Evolutionary conservation across 352 stramenopile genomes (phyloP), one percentile per base, ranked within the genome.

Genomic region (Plasmopara muralis): DNA sequence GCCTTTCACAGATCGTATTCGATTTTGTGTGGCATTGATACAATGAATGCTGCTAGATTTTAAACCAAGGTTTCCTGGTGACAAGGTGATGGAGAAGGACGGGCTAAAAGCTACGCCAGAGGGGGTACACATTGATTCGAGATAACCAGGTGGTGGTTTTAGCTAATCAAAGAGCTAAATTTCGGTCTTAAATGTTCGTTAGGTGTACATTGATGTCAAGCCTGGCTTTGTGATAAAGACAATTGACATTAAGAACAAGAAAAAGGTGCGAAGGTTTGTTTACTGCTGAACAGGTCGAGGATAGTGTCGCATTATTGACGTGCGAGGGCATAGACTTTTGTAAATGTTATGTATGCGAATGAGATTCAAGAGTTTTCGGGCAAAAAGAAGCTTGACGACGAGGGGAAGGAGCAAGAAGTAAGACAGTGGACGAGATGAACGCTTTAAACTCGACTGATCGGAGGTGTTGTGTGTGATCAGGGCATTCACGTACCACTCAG

Each of bases 211-310:
- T 49, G 64, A 88, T 50, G 79, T 90, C n/a, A 59, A 69, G 20
- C 72, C 82, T 37, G 82, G 79, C 13, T 92, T 92, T 33, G 79
- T 90, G 39, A 78, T 92, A 57, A 92, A 90, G 57, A 83, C 79
- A 12, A 72, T 44, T 9, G 74, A 90, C 9, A 25, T 78, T 14
- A 64, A 77, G 40, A 82, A 54, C 33, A 76, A 81, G 47, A 81
- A 77, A 14, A 90, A 91, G 62, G 78, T 85, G 20, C 12, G 7
- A 47, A 78, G 20, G 65, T 74, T 53, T 53, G 64, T 40, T 14
- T 6, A 4, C 3, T 42, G 38, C 14, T 0, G 12, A 25, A 25
- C 1, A 25, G 20, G 20, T 25, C 20, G 3, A 25, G 20, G 20
- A 12, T 34, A 38, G 34, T 30, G 43, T 7, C n/a, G 30, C 39